Evolutionary conservation across 164 flowering plant genomes (phyloP).

Genomic region (Warburgia ugandensis): DNA sequence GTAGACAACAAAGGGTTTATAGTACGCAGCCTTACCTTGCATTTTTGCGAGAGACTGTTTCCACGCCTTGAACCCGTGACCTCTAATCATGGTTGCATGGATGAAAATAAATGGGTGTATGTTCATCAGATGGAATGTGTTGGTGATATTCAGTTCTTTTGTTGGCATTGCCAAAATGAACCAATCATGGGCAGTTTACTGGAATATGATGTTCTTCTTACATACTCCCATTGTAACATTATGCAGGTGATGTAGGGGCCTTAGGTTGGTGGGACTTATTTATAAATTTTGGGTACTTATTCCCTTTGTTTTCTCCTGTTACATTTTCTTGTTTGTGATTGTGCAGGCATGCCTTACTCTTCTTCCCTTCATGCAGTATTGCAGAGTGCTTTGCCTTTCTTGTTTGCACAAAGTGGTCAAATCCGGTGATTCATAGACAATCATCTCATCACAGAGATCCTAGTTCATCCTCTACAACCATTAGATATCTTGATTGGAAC

Average conservation of each 20-base stretch:
- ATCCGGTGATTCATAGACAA: constrained; percentile 73
- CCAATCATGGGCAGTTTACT: too few species aligned
- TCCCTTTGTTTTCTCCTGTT: background rate
- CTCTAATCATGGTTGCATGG: too few species aligned
- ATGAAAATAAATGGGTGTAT: too few species aligned
- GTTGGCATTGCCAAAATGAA: too few species aligned
- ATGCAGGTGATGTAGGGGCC: constrained; percentile 78
- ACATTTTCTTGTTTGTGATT: constrained; percentile 2
- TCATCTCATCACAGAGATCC: constrained; percentile 36
- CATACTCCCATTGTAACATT: background rate
- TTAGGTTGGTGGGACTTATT: constrained; percentile 96
- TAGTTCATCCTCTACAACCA: constrained; percentile 40
- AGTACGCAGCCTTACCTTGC: too few species aligned
- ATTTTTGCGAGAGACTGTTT: too few species aligned
- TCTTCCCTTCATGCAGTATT: constrained; percentile 39
- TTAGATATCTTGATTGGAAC: constrained; percentile 65
- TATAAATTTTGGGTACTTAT: constrained; percentile 76
- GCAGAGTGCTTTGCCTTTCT: constrained; percentile 94
- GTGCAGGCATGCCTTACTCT: background rate
- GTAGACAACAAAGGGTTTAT: too few species aligned
- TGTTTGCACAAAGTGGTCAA: constrained; percentile 91
- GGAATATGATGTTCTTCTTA: background rate
- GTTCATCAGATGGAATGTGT: too few species aligned
- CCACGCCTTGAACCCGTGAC: too few species aligned
- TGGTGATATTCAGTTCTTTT: too few species aligned